phyloP scores from a whole-genome alignment of 768 basidiomycete species.

The Xerocomellus amylosporus region DNA sequence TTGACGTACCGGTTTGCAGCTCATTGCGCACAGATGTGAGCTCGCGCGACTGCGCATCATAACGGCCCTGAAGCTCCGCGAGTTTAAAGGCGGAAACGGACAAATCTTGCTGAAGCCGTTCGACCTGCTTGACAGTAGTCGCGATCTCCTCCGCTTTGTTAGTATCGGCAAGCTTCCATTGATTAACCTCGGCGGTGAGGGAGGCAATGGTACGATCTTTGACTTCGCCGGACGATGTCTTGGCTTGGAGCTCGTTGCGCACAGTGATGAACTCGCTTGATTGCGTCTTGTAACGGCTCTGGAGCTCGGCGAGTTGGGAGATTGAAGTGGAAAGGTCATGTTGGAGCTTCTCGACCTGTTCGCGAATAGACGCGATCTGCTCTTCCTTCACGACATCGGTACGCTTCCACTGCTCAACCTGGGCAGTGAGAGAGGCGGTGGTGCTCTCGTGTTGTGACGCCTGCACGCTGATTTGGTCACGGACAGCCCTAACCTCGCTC shows the following conservation, averaged over 20 bases:
- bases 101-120: background rate
- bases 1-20: background rate
- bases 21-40: background rate
- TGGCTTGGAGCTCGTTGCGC: background rate
- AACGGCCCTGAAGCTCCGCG: conserved; percentile 1
- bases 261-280: background rate
- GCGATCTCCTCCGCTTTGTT: background rate
- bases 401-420: background rate
- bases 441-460: conserved; percentile 1
- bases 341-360: background rate
- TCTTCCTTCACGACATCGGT: too few species aligned
- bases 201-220: background rate
- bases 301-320: background rate
- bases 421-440: background rate
- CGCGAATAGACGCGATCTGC: background rate
- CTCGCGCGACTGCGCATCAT: background rate
- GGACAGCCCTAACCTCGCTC: background rate
- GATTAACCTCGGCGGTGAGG: background rate
- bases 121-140: background rate
- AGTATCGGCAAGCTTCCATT: too few species aligned
- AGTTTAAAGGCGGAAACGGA: background rate
- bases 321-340: background rate
- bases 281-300: background rate
- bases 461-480: conserved; percentile 1
- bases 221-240: background rate